These are phyloP conservation scores for Orychophragmus violaceus DNA, from an alignment of 345 rosid genomes.

Conservation along the genomic window DNA sequence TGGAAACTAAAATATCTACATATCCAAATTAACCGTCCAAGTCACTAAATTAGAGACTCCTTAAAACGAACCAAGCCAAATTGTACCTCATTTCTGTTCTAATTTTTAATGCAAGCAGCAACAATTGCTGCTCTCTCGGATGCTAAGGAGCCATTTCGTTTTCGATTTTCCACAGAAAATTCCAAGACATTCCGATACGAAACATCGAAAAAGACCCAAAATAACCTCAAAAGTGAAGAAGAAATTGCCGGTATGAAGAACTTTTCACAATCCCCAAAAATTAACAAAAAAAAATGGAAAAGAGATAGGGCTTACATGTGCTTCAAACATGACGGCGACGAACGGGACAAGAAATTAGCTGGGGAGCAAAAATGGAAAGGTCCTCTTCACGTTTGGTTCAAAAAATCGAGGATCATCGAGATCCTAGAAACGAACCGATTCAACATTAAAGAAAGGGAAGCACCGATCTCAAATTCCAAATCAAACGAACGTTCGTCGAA, in stretches of 20 bases:
- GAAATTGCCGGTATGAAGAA: neutral
- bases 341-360: slow-evolving; percentile 12
- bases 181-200: neutral
- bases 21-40: neutral
- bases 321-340: slow-evolving; percentile 77
- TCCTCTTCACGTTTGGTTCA: slow-evolving; percentile 24
- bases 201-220: neutral
- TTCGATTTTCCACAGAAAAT: neutral
- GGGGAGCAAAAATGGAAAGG: neutral
- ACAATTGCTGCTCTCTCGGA: neutral
- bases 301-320: slow-evolving; percentile 51
- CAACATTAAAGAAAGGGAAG: slow-evolving; percentile 1
- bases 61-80: neutral
- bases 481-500: slow-evolving; percentile 13
- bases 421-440: slow-evolving; percentile 30
- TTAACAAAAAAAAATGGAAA: neutral
- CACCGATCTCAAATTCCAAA: slow-evolving; percentile 22
- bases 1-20: neutral
- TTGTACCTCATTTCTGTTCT: neutral
- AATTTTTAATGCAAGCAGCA: no score
- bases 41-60: neutral
- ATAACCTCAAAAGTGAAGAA: neutral
- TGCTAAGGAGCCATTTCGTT: neutral
- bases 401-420: slow-evolving; percentile 35
- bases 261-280: slow-evolving; percentile 5